Conservation (phyloP, 2,329 filamentous ascomycete genomes). For the Teratosphaeria gauchensis region DNA sequence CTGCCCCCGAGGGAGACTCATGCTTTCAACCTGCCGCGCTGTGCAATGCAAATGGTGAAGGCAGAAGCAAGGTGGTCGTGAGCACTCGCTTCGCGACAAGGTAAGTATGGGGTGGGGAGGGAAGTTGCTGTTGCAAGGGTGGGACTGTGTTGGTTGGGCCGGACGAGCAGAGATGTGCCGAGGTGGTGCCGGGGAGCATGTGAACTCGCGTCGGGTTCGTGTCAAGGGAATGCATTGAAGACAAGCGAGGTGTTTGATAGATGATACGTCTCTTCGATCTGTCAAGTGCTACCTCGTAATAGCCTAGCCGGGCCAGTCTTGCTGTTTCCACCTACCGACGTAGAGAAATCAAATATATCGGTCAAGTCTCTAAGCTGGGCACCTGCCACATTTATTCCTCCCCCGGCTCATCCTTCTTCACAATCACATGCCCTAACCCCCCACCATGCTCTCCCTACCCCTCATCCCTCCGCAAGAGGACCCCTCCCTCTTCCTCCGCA, state of each 20-base stretch:
- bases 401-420: not conserved
- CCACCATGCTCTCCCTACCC: slow-evolving; percentile 24
- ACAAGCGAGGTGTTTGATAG: not conserved
- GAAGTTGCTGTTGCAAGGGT: not conserved
- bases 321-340: not conserved
- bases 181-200: not conserved
- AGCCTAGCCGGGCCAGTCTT: not conserved
- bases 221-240: not conserved
- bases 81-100: not conserved
- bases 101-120: not conserved
- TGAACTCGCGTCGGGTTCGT: not conserved
- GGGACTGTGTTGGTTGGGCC: not conserved
- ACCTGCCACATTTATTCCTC: not conserved
- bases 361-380: not conserved
- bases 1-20: not conserved
- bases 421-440: not conserved
- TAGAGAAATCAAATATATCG: not conserved
- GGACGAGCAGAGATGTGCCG: not conserved
- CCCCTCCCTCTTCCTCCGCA: slow-evolving; percentile 16
- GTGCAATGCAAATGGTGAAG: not conserved
- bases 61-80: not conserved
- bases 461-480: slow-evolving; percentile 23
- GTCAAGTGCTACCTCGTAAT: not conserved
- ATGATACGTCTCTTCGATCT: too few species aligned
- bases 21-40: not conserved